Evolutionary conservation across 768 basidiomycete species (phyloP), one percentile per base, ranked within the genome.

Genomic region (Tylopilus felleus): DNA sequence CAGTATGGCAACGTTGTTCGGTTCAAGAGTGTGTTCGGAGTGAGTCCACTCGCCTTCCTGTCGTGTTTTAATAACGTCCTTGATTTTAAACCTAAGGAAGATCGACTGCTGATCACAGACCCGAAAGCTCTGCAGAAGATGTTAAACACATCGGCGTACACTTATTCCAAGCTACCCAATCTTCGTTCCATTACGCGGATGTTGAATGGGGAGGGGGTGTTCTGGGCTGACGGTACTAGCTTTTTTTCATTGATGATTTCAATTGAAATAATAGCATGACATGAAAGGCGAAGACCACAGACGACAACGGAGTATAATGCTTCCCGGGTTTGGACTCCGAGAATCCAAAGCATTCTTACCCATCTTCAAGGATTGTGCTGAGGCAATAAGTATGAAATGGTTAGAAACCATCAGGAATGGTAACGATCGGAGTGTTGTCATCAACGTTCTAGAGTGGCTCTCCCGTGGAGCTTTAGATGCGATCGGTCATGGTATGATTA

Each of bases 251-350:
- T 4, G 12, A 27, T 19, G 1, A 6, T n/a, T 73, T 21, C 7
- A 70, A 22, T 49, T 44, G 29, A 27, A 40, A 14, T 38, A 17
- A 64, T 23, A 14, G 1, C 17, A 19, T 39, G 13, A n/a, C 22
- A 19, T 39, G 13, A n/a, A 21, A 69, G 69, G 74, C 1, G 65
- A 74, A 22, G 75, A 68, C 22, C 82, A 84, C 54, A 77, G 68
- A 55, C 73, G 82, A 47, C 81, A 83, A 46, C 68, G 77, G 53
- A 79, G 71, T 56, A 72, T 81, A 17, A 75, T 82, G 75, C 68
- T 79, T 44, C 81, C 81, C 0, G 81, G 78, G 7, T 83, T 84
- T 54, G 78, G 80, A 53, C 73, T 62, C 5, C 73, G 74, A 1
- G 78, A 82, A 53, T 74, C 74, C n/a, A 79, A 74, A 48, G 73